Percentiles rank a stretch among this genome's conserved stretches.
Conservation (phyloP, 1,284 basidiomycete genomes). For the Ustilago curta region DNA sequence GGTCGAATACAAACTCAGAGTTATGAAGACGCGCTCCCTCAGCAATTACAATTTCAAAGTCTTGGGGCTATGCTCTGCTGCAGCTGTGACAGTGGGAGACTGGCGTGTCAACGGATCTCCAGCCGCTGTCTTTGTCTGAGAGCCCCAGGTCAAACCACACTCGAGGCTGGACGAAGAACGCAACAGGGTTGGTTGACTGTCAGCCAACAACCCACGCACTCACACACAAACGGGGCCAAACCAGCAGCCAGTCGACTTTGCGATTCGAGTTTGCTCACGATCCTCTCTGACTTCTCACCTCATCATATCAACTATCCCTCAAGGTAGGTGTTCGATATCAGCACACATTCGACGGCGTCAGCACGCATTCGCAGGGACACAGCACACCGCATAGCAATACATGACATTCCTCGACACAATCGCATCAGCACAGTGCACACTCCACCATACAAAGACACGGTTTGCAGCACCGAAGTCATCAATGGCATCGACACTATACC, state of each 20-base stretch:
- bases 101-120: no score
- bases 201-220: not conserved
- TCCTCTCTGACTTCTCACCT: slow-evolving; percentile 50
- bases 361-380: slow-evolving; percentile 26
- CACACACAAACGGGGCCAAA: slow-evolving; percentile 4
- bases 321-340: slow-evolving; percentile 46
- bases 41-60: not conserved
- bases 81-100: not conserved
- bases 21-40: not conserved
- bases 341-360: slow-evolving; percentile 15
- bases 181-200: not conserved
- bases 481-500: not conserved
- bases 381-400: slow-evolving; percentile 12
- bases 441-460: slow-evolving; percentile 7
- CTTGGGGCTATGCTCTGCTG: not conserved
- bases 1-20: not conserved
- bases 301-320: slow-evolving; percentile 56
- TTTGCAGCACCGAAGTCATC: not conserved
- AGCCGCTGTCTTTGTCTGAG: no score
- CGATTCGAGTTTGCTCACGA: slow-evolving; percentile 50
- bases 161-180: not conserved
- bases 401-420: not conserved
- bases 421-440: slow-evolving; percentile 1
- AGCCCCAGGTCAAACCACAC: not conserved
- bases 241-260: slow-evolving; percentile 22